Base-by-base conservation (phyloP, 164 flowering plant species). In the Magnolia sinica region DNA sequence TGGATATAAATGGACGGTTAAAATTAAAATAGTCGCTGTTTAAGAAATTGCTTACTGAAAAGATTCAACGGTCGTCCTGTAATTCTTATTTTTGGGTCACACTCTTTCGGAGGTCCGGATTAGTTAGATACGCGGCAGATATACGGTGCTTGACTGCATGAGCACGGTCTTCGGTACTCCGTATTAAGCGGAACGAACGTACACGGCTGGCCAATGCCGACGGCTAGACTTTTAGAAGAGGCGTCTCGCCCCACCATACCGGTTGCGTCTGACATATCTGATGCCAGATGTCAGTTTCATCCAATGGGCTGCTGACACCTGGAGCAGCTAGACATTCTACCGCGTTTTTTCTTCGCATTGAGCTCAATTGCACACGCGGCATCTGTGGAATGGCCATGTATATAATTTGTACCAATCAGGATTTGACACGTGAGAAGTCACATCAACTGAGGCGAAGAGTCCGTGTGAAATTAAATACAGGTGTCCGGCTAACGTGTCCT, bases 401-500 rank as follows among this genome's bases (percentile, higher is more conserved):
- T 20, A 9, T 31, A n/a, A 5, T 10, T 10, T 10, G 3, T 1
- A 13, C 69, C 31, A 66, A 66, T 66, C 37, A 0, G 69, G n/a
- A 3, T 19, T 13, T 31, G 18, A 27, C 71, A 29, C 31, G 71
- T 5, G 14, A 0, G n/a, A 5, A 1, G 50, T 31, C 71, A 68
- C 71, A 31, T 68, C 71, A 64, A 55, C 9, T 3, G 8, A 19
- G 20, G 50, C 31, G 50, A 1, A 16, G 49, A 19, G 19, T 31
- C 22, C 16, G 31, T 11, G 71, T 68, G 49, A 19, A 68, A 5
- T 13, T 11, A 18, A 55, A 16, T 14, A 68, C 71, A 68, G n/a
- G 71, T 68, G 71, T 68, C 50, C 50, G 9, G 19, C n/a, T 31
- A 13, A 68, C 71, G 50, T 29, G 71, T 68, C 71, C 23, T 64